phyloP scores from a whole-genome alignment of 495 filamentous ascomycete species.

The Pyrenopolyporus hunteri region DNA sequence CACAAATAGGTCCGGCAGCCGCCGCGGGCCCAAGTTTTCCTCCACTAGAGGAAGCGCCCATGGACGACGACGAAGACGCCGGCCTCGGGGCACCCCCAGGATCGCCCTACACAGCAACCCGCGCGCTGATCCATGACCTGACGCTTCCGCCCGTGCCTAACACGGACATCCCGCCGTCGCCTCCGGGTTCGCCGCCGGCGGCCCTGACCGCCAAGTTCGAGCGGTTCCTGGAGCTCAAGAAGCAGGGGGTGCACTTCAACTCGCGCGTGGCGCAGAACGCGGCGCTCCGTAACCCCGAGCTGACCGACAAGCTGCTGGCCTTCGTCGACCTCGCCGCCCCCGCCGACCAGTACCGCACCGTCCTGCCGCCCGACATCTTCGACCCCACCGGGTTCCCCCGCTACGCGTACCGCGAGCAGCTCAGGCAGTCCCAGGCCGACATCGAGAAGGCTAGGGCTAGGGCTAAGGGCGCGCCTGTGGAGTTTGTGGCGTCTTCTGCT shows the following conservation, averaged over 20 bases:
- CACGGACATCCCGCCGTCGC: slow-evolving; percentile 83
- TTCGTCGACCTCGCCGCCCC: slow-evolving; percentile 73
- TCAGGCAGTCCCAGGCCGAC: slow-evolving; percentile 69
- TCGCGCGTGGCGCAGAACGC: slow-evolving; percentile 72
- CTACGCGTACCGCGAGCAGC: slow-evolving; percentile 74
- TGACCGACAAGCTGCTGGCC: slow-evolving; percentile 77
- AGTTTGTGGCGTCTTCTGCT: slow-evolving; percentile 79
- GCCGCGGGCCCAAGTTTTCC: slow-evolving; percentile 43
- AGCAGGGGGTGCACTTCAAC: slow-evolving; percentile 90
- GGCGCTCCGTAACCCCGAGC: slow-evolving; percentile 79
- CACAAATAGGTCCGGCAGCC: slow-evolving; percentile 39
- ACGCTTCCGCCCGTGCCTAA: slow-evolving; percentile 84
- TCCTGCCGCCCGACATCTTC: slow-evolving; percentile 71
- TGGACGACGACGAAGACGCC: slow-evolving; percentile 21
- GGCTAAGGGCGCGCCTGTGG: slow-evolving; percentile 60
- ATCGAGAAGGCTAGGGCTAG: slow-evolving; percentile 62
- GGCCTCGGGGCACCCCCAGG: slow-evolving; percentile 52
- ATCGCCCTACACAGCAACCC: slow-evolving; percentile 73
- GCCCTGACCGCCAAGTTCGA: slow-evolving; percentile 74
- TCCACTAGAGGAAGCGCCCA: slow-evolving; percentile 39
- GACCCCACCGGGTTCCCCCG: slow-evolving; percentile 68
- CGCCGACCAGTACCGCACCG: slow-evolving; percentile 72
- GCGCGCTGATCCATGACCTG: slow-evolving; percentile 73
- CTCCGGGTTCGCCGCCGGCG: slow-evolving; percentile 73
- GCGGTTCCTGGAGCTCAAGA: slow-evolving; percentile 85